A percentile compares a stretch with the other conserved stretches of the same genome.
phyloP scores from a whole-genome alignment of 2,329 filamentous ascomycete species.

The Nemania abortiva region DNA sequence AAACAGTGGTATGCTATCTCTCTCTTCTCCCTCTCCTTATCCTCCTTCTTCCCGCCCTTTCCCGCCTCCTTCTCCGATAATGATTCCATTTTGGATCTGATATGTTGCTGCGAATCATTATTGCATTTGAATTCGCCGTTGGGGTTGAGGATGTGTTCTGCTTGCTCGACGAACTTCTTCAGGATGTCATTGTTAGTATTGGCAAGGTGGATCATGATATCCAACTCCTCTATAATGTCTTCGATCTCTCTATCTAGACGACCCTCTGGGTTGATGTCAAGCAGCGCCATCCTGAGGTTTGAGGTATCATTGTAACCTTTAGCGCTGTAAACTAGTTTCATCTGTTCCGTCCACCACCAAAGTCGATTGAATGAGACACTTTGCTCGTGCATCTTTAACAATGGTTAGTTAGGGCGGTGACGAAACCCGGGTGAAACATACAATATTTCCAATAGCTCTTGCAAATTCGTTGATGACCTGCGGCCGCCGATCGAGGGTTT shows the following conservation, averaged over 20 bases:
- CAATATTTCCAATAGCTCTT: conserved; percentile 56
- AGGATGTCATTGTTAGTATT: conserved; percentile 52
- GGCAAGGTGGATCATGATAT: conserved; percentile 59
- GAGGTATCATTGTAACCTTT: conserved; percentile 40
- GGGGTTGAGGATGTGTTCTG: conserved; percentile 42
- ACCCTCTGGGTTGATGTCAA: conserved; percentile 58
- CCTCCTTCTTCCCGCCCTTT: not conserved
- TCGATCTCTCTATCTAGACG: conserved; percentile 58
- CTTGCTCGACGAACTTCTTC: conserved; percentile 46
- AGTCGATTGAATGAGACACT: conserved; percentile 55
- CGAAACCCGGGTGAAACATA: conserved; percentile 43
- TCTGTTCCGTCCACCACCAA: conserved; percentile 52
- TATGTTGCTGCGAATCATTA: not conserved
- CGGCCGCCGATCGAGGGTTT: conserved; percentile 49
- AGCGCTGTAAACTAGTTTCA: conserved; percentile 40
- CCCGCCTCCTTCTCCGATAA: not conserved
- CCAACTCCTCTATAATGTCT: conserved; percentile 61
- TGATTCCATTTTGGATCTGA: not conserved
- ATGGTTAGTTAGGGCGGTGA: conserved; percentile 6
- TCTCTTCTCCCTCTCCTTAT: conserved; percentile 11
- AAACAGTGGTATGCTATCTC: conserved; percentile 44
- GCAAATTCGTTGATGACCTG: conserved; percentile 57
- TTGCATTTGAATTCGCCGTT: conserved; percentile 36
- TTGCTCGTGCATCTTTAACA: conserved; percentile 52
- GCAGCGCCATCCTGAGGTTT: conserved; percentile 47